Evolutionary conservation across 2,329 filamentous ascomycete species (phyloP).

Genomic region (Talaromyces sp.): DNA sequence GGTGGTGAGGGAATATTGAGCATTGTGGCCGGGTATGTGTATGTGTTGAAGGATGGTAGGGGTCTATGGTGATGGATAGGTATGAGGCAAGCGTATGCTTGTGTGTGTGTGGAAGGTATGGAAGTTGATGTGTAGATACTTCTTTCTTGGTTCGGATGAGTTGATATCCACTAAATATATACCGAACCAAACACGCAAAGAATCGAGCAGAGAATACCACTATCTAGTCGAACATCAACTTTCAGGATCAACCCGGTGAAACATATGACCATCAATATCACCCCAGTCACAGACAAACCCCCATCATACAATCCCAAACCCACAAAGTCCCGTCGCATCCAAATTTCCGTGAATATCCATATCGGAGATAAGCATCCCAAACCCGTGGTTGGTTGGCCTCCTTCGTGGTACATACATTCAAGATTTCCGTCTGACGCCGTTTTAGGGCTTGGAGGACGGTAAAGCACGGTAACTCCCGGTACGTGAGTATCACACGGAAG

Average conservation of each 20-base stretch:
- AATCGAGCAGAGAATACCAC: background rate
- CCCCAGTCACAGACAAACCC: background rate
- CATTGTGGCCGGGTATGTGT: slow-evolving; percentile 2
- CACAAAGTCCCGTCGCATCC: background rate
- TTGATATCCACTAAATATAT: slow-evolving; percentile 2
- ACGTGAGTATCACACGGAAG: slow-evolving; percentile 5
- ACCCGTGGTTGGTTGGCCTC: background rate
- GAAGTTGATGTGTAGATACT: background rate
- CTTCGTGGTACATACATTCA: background rate
- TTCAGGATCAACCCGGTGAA: too few relatives aligned
- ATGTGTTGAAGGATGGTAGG: background rate
- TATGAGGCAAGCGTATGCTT: background rate
- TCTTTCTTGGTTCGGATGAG: background rate
- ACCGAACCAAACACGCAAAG: background rate
- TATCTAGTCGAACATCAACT: background rate
- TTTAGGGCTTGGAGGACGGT: slow-evolving; percentile 4
- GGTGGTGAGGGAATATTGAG: slow-evolving; percentile 27
- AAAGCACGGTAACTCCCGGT: slow-evolving; percentile 1
- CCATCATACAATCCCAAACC: background rate
- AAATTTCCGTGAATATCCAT: background rate
- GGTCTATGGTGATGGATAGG: background rate
- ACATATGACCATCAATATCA: background rate
- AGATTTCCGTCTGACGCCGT: background rate
- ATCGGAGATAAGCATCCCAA: background rate
- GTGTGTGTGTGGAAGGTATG: background rate